Base-by-base conservation (phyloP, 306 rosid genomes). In the Cicer bijugum region DNA sequence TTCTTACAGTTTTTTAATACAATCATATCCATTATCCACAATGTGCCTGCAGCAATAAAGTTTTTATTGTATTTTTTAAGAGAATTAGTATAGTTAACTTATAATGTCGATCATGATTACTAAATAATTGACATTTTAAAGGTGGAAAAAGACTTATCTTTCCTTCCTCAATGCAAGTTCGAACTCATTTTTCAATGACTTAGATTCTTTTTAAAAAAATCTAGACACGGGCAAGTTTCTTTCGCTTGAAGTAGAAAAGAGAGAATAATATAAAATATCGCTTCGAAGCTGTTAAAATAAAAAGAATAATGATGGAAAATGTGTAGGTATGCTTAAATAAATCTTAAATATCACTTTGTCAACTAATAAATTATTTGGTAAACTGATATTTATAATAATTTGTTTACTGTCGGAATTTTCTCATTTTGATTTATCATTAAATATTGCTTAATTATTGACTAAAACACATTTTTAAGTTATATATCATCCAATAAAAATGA, bases 1-100 rank as follows among this genome's bases (percentile, higher is more conserved):
- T 14, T 12, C 78, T 33, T 16, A 69, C 6, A 58, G 11, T 1
- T 9, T 8, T 15, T 19, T 19, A 38, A 60, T 8, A 15, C 15
- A 51, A 3, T 51, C 37, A 51, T 33, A 17, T 63, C 37, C 17
- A 46, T 14, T 33, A 12, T 63, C 37, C 33, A 46, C 20, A 62
- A 19, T 19, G 69, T 56, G 78, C 68, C 14, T 64, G 61, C 73
- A 72, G 61, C 73, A 71, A 47, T 70, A 33, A 76, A 57, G 38
- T 42, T 61, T 60, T 78, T 12, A 77, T 7, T 44, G 19, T 60
- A 9, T 39, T 37, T 59, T 56, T 57, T 46, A 28, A 28, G 35
- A 28, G 35, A 28, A 3, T 28, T 28, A 28, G 35, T 28, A 28
- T 3, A 28, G 47, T 48, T 48, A 16, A 12, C 53, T 48, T 6